Evolutionary conservation across 768 basidiomycete species (phyloP).

Genomic region (Tylopilus balloui): DNA sequence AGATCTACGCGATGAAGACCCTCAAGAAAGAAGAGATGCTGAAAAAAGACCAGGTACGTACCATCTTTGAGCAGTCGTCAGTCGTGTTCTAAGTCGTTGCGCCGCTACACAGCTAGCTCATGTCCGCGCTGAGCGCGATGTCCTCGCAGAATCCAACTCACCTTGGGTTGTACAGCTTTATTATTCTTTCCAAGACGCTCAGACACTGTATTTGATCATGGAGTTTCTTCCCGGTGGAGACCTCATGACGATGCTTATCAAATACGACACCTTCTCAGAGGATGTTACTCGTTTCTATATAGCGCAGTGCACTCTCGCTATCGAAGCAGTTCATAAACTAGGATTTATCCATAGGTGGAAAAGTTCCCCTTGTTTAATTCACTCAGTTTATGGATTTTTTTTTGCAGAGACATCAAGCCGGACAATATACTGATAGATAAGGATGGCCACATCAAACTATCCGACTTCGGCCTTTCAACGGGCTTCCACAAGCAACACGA

Average conservation of each 20-base stretch:
- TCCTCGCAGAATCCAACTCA: constrained; percentile 92
- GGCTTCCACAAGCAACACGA: constrained; percentile 99
- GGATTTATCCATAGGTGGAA: constrained; percentile 95
- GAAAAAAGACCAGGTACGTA: constrained; percentile 90
- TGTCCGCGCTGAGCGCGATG: constrained; percentile 95
- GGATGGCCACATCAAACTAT: constrained; percentile 94
- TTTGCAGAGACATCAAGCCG: constrained; percentile 90
- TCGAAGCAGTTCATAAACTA: constrained; percentile 94
- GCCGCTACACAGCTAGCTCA: constrained; percentile 71
- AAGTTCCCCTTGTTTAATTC: background rate
- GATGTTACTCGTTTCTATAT: constrained; percentile 98
- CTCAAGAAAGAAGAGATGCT: constrained; percentile 98
- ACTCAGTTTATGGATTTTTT: background rate
- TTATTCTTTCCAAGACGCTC: constrained; percentile 96
- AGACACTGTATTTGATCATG: constrained; percentile 96
- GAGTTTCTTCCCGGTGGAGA: constrained; percentile 98
- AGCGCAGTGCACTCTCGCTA: constrained; percentile 96
- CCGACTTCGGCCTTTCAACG: constrained; percentile 98
- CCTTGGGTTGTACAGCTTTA: constrained; percentile 95
- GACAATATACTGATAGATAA: constrained; percentile 93
- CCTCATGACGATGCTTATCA: constrained; percentile 99
- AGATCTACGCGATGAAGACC: constrained; percentile 99
- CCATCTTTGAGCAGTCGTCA: background rate
- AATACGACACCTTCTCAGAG: constrained; percentile 98
- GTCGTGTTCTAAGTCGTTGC: constrained; percentile 5